Evolutionary conservation across 768 basidiomycete species (phyloP), one percentile per base, ranked within the genome.

Genomic region (Rhizopogon vinicolor): DNA sequence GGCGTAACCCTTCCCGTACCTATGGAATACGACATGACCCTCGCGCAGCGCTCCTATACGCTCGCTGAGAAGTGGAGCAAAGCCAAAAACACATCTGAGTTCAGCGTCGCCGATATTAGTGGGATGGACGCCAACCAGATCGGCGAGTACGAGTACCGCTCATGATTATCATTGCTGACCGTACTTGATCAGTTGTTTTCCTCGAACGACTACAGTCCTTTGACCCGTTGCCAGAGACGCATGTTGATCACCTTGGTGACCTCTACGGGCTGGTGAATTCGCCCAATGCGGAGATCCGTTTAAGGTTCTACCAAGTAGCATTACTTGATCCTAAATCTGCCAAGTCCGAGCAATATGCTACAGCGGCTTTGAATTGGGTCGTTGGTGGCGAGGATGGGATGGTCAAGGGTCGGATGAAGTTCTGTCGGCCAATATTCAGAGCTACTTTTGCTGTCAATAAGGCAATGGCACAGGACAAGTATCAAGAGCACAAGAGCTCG

Each of bases 381-480:
- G 78, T 84, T 13, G 89, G 86, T 2, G 72, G 65, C n/a, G 48
- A 46, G 13, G 74, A 85, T 60, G 84, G 80, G 1, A 71, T 81
- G 28, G 72, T 92, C 54, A 87, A 89, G 62, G 90, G 90, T 10
- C 76, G 90, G 35, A 91, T 91, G 89, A 91, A 92, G 66, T 91
- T 91, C 73, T 91, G 90, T 68, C 71, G 90, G 45, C 86, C 87
- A 0, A 71, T 82, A 5, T 84, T 91, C 64, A 71, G 81, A 37
- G 80, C 74, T 0, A 78, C 84, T 18, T 69, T 65, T 31, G 76
- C 76, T 55, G 84, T 85, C 19, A 74, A 91, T 62, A 63, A 66
- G 45, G 62, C 63, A 37, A 68, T 89, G 29, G 87, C 90, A 3
- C 65, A 75, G 44, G 60, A 71, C 33, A 75, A 72, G 31, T 92